A percentile compares a stretch with the other conserved stretches of the same genome.
phyloP scores from a whole-genome alignment of 1,139 yeast species.

The Saccharomycopsis crataegensis region DNA sequence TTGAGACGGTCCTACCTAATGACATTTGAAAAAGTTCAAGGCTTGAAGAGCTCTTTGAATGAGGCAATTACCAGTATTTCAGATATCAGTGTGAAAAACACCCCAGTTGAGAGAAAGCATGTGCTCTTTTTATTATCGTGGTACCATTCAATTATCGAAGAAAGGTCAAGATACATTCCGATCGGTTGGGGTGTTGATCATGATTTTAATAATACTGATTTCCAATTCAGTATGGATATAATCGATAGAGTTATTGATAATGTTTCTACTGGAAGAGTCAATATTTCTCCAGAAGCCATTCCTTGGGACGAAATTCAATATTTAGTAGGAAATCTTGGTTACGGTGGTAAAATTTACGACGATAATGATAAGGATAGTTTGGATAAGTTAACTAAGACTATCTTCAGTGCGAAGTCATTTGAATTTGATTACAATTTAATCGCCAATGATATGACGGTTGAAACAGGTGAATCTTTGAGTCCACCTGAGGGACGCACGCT shows the following conservation, averaged over 20 bases:
- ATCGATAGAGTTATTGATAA: slow-evolving; percentile 36
- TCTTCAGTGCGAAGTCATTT: slow-evolving; percentile 33
- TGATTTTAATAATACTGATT: slow-evolving; percentile 73
- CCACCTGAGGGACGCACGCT: slow-evolving; percentile 44
- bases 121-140: slow-evolving; percentile 54
- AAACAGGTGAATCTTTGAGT: slow-evolving; percentile 24
- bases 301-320: slow-evolving; percentile 53
- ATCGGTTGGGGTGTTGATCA: slow-evolving; percentile 53
- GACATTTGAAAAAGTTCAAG: slow-evolving; percentile 55
- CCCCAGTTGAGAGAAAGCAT: slow-evolving; percentile 41
- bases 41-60: slow-evolving; percentile 43
- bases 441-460: slow-evolving; percentile 25
- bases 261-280: slow-evolving; percentile 28
- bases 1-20: slow-evolving; percentile 46
- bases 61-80: slow-evolving; percentile 33
- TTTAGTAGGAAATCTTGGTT: slow-evolving; percentile 48
- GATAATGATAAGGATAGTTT: slow-evolving; percentile 35
- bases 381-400: slow-evolving; percentile 25
- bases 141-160: slow-evolving; percentile 61
- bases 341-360: slow-evolving; percentile 68
- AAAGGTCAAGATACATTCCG: slow-evolving; percentile 53
- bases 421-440: slow-evolving; percentile 33
- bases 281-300: slow-evolving; percentile 40
- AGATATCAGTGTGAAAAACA: slow-evolving; percentile 22
- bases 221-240: slow-evolving; percentile 42